A percentile compares a stretch with the other conserved stretches of the same genome.
phyloP scores from a whole-genome alignment of 2,329 filamentous ascomycete species.

The Xylariales sp. region DNA sequence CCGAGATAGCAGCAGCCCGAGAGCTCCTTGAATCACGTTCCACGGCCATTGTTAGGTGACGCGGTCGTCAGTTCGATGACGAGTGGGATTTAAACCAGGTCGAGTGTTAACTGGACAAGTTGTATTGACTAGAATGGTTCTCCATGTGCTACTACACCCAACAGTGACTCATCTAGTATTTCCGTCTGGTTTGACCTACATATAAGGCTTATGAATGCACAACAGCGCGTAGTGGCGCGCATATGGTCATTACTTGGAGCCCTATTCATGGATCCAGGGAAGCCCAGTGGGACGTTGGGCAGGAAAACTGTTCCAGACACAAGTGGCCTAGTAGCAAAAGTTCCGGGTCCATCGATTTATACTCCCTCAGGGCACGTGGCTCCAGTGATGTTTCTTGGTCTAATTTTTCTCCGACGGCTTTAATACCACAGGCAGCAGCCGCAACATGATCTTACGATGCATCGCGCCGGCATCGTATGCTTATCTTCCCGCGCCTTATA shows the following conservation, averaged over 20 bases:
- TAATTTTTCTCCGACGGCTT: slow-evolving; percentile 28
- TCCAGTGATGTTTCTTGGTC: slow-evolving; percentile 49
- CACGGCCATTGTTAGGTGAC: slow-evolving; percentile 58
- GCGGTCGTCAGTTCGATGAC: slow-evolving; percentile 35
- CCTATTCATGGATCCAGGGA: slow-evolving; percentile 35
- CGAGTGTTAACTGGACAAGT: slow-evolving; percentile 2
- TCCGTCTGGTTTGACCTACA: slow-evolving; percentile 25
- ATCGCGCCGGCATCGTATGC: slow-evolving; percentile 25
- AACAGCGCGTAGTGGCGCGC: slow-evolving; percentile 38
- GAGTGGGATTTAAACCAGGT: slow-evolving; percentile 4
- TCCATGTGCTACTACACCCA: slow-evolving; percentile 24
- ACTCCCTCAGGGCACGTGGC: slow-evolving; percentile 52
- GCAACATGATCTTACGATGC: slow-evolving; percentile 15
- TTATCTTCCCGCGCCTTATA: slow-evolving; percentile 15
- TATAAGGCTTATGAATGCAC: slow-evolving; percentile 35
- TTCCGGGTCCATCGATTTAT: slow-evolving; percentile 38
- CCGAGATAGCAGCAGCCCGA: slow-evolving; percentile 77
- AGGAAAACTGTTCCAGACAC: slow-evolving; percentile 45
- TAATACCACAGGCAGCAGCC: slow-evolving; percentile 35
- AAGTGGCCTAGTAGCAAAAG: slow-evolving; percentile 28
- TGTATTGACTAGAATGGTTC: slow-evolving; percentile 18
- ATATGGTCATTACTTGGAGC: slow-evolving; percentile 46
- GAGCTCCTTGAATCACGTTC: slow-evolving; percentile 71
- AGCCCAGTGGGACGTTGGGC: slow-evolving; percentile 51
- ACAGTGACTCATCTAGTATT: slow-evolving; percentile 28